phyloP scores from a whole-genome alignment of 2,329 filamentous ascomycete genomes.

The Ophidiomyces ophidiicola region DNA sequence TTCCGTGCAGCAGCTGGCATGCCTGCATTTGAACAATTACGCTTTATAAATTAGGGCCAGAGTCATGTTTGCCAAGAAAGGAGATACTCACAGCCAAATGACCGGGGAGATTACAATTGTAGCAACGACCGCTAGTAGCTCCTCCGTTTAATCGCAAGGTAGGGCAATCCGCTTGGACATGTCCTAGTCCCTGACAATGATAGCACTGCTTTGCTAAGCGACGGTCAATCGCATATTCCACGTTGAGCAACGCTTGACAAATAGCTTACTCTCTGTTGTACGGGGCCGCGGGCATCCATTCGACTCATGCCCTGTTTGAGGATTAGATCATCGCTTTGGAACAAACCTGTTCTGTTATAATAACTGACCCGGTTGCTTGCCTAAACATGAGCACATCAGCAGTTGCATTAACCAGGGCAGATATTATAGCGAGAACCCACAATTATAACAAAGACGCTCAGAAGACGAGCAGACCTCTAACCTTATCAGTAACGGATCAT shows the following conservation, averaged over 20 bases:
- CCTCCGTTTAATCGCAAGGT: constrained; percentile 79
- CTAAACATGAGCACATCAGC: constrained; percentile 19
- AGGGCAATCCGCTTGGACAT: constrained; percentile 97
- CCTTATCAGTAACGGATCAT: constrained; percentile 41
- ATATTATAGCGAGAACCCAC: constrained; percentile 42
- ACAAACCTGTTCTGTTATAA: constrained; percentile 1
- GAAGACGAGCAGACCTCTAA: constrained; percentile 91
- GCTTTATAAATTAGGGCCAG: constrained; percentile 11
- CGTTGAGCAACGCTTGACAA: constrained; percentile 14
- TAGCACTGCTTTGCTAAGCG: constrained; percentile 89
- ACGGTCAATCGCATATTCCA: constrained; percentile 14
- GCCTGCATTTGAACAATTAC: constrained; percentile 22
- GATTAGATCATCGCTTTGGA: constrained; percentile 9
- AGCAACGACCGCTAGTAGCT: constrained; percentile 77
- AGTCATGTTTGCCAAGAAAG: neutral
- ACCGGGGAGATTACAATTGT: constrained; percentile 86
- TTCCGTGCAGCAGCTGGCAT: constrained; percentile 49
- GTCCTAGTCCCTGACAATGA: constrained; percentile 95
- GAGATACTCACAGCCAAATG: constrained; percentile 67
- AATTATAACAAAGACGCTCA: constrained; percentile 99
- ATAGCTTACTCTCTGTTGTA: constrained; percentile 68
- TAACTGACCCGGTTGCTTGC: constrained; percentile 37
- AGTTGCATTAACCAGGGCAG: neutral
- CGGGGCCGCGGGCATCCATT: constrained; percentile 93
- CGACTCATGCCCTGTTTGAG: constrained; percentile 68